Percentiles rank a stretch among this genome's conserved stretches.
These are phyloP conservation scores for Penicillium salamii DNA, from an alignment of 495 filamentous ascomycete genomes.

Conservation along the genomic window DNA sequence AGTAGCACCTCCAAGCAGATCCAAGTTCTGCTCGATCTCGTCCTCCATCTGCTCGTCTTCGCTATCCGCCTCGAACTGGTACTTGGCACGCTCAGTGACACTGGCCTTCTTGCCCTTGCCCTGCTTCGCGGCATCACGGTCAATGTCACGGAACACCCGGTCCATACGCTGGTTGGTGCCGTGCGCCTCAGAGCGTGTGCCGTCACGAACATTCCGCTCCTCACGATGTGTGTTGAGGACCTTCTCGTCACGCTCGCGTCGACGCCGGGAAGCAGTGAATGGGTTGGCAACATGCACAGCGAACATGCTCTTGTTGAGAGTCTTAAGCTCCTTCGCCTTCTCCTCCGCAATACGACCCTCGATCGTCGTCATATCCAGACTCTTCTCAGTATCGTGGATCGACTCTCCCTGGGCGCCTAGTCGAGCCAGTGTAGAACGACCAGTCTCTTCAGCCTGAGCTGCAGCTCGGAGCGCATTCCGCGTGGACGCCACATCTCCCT, in stretches of 20 bases:
- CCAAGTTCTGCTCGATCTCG: conserved; percentile 65
- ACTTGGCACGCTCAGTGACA: conserved; percentile 67
- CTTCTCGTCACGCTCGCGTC: conserved; percentile 56
- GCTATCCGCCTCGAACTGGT: conserved; percentile 74
- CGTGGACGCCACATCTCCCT: conserved; percentile 68
- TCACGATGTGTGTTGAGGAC: conserved; percentile 59
- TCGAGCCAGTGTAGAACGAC: conserved; percentile 62
- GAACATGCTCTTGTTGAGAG: conserved; percentile 79
- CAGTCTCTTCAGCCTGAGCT: conserved; percentile 69
- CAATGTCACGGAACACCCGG: conserved; percentile 54
- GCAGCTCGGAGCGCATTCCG: conserved; percentile 65
- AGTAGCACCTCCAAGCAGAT: conserved; percentile 57
- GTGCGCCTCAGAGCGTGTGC: conserved; percentile 63
- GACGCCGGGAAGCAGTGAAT: conserved; percentile 58
- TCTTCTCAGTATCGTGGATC: conserved; percentile 74
- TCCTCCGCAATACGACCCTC: conserved; percentile 72
- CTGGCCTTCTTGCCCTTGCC: conserved; percentile 46
- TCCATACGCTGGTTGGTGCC: conserved; percentile 57
- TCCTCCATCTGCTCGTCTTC: conserved; percentile 76
- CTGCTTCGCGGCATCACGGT: conserved; percentile 35
- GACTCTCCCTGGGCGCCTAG: conserved; percentile 74
- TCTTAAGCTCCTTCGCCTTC: conserved; percentile 72
- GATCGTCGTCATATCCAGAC: conserved; percentile 64
- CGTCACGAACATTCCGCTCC: conserved; percentile 67
- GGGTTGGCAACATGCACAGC: conserved; percentile 73